Percentiles rank a stretch among this genome's conserved stretches.
phyloP scores from a whole-genome alignment of 1,284 basidiomycete genomes.

The Malassezia psittaci region DNA sequence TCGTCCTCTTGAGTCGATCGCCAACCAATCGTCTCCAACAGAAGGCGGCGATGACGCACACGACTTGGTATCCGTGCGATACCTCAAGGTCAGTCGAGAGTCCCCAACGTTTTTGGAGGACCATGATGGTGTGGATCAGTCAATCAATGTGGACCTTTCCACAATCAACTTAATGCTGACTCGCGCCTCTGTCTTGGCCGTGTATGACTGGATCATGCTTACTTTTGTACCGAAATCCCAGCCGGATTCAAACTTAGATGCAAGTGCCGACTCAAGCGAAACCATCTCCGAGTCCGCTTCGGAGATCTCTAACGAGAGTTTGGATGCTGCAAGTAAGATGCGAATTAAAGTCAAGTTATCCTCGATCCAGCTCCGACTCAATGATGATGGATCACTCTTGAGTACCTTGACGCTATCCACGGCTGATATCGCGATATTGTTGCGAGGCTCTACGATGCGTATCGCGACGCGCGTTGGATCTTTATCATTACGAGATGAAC shows the following conservation, averaged over 20 bases:
- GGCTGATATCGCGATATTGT: slow-evolving; percentile 71
- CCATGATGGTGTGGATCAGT: slow-evolving; percentile 81
- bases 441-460: slow-evolving; percentile 66
- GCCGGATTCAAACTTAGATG: too few relatives aligned
- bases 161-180: slow-evolving; percentile 83
- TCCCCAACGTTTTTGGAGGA: slow-evolving; percentile 68
- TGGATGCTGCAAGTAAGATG: slow-evolving; percentile 56
- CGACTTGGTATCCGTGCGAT: slow-evolving; percentile 74
- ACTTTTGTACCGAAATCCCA: slow-evolving; percentile 27
- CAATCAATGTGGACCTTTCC: slow-evolving; percentile 75
- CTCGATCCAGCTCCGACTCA: slow-evolving; percentile 72
- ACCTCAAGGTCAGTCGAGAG: slow-evolving; percentile 67
- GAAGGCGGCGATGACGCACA: slow-evolving; percentile 11
- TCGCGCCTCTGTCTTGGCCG: slow-evolving; percentile 77
- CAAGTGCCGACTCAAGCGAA: too few relatives aligned
- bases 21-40: not conserved
- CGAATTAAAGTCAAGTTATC: slow-evolving; percentile 75
- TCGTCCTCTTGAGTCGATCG: slow-evolving; percentile 3
- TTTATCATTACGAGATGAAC: slow-evolving; percentile 71
- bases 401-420: slow-evolving; percentile 85
- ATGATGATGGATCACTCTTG: slow-evolving; percentile 63
- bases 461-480: slow-evolving; percentile 77
- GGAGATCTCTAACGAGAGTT: not conserved
- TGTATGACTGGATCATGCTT: slow-evolving; percentile 97
- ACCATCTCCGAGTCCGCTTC: not conserved